phyloP scores from a whole-genome alignment of 345 rosid species.

The Linum trigynum region DNA sequence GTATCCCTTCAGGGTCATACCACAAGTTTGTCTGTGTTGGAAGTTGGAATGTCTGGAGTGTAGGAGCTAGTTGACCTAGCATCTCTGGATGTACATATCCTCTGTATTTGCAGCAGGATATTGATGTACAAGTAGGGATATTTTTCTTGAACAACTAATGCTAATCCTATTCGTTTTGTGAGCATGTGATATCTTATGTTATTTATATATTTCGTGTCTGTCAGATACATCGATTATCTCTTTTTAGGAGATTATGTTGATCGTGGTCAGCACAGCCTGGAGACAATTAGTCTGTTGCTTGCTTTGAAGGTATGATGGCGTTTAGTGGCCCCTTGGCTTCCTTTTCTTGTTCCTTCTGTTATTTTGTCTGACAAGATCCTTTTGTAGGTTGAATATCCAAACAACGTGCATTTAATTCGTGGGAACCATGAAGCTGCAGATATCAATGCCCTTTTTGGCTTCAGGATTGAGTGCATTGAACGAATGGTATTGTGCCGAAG shows the following conservation, averaged over 20 bases:
- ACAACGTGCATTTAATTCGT: conserved; percentile 84
- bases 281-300: conserved; percentile 86
- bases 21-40: too few relatives aligned
- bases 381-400: conserved; percentile 81
- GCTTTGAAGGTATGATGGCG: conserved; percentile 68
- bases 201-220: conserved; percentile 19
- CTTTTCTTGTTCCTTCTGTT: conserved; percentile 10
- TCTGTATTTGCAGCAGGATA: neutral
- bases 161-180: too few relatives aligned
- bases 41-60: too few relatives aligned
- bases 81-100: neutral
- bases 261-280: conserved; percentile 98
- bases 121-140: neutral
- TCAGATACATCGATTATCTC: conserved; percentile 96
- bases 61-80: too few relatives aligned
- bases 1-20: too few relatives aligned
- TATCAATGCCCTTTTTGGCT: conserved; percentile 98
- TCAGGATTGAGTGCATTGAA: conserved; percentile 93
- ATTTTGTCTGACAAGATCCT: conserved; percentile 14
- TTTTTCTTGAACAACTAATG: neutral
- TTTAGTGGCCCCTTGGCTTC: neutral
- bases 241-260: conserved; percentile 99
- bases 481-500: conserved; percentile 62
- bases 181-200: conserved; percentile 1
- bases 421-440: conserved; percentile 99